Evolutionary conservation across 495 filamentous ascomycete genomes (phyloP).

Genomic region (Penicillium parvum): DNA sequence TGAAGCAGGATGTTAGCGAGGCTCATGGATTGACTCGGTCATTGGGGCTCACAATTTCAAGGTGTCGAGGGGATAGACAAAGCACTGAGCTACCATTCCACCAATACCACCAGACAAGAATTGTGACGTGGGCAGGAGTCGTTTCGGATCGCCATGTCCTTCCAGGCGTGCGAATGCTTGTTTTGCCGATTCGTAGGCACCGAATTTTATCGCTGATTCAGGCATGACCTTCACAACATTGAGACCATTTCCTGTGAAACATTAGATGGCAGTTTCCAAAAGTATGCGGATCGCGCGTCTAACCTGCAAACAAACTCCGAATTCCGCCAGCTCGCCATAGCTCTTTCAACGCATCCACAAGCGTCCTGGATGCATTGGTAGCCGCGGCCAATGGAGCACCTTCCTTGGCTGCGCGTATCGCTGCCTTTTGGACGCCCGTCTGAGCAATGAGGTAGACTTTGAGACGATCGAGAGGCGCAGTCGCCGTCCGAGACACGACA

Average conservation of each 20-base stretch:
- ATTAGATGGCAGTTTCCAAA: slow-evolving; percentile 4
- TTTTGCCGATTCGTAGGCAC: slow-evolving; percentile 92
- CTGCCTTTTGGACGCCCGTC: slow-evolving; percentile 58
- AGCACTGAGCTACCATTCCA: slow-evolving; percentile 93
- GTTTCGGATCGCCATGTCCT: slow-evolving; percentile 77
- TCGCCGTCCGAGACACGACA: slow-evolving; percentile 85
- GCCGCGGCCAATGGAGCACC: slow-evolving; percentile 64
- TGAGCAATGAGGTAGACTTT: slow-evolving; percentile 98
- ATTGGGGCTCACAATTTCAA: slow-evolving; percentile 78
- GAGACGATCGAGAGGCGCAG: slow-evolving; percentile 91
- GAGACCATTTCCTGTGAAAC: slow-evolving; percentile 75
- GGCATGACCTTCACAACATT: slow-evolving; percentile 98
- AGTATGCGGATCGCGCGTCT: slow-evolving; percentile 10
- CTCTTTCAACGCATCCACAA: slow-evolving; percentile 65
- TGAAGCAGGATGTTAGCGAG: slow-evolving; percentile 16
- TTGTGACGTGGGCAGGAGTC: slow-evolving; percentile 75
- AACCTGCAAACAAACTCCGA: slow-evolving; percentile 91
- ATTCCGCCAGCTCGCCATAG: slow-evolving; percentile 87
- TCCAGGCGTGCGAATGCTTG: slow-evolving; percentile 79
- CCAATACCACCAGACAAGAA: slow-evolving; percentile 88
- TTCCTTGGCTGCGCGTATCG: slow-evolving; percentile 62
- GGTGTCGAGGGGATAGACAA: slow-evolving; percentile 94
- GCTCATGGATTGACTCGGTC: not conserved
- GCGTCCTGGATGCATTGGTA: slow-evolving; percentile 60
- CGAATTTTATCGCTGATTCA: slow-evolving; percentile 95